Evolutionary conservation across 805 yeast species (phyloP), one percentile per base, ranked within the genome.

Genomic region (Saccharomycopsis amapae): DNA sequence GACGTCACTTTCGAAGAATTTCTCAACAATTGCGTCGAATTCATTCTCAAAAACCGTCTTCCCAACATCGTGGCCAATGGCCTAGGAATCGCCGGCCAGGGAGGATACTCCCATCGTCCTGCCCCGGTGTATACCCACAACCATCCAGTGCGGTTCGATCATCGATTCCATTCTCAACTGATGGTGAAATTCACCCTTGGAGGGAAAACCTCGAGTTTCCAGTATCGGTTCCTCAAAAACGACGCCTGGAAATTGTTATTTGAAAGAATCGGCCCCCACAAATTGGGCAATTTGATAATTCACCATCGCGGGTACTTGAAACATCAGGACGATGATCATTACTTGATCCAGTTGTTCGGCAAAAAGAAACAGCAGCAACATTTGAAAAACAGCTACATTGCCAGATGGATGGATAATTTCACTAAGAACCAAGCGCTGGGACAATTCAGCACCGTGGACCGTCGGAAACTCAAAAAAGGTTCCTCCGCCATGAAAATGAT

Each of bases 51-150:
- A 32, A 33, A 38, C 15, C 23, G 31, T 17, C 22, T 32, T 17
- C 31, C 20, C 4, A 44, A 44, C 17, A 34, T 44, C n/a, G 31
- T 44, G 33, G 30, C 28, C 4, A 28, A 32, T 24, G 47, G 47
- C 7, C 28, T 44, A 37, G 32, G 18, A 15, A 18, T 32, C 15
- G 25, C 32, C 12, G 24, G 9, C 15, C n/a, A n/a, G n/a, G n/a
- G n/a, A n/a, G n/a, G n/a, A n/a, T n/a, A n/a, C n/a, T n/a, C n/a
- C n/a, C n/a, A n/a, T n/a, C n/a, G n/a, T n/a, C n/a, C n/a, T n/a
- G n/a, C n/a, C n/a, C n/a, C n/a, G n/a, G n/a, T n/a, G n/a, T n/a
- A n/a, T n/a, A n/a, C n/a, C n/a, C n/a, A n/a, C n/a, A n/a, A n/a
- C n/a, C n/a, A n/a, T n/a, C n/a, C n/a, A n/a, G n/a, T n/a, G n/a